phyloP scores from a whole-genome alignment of 257 asterid species.

The Petrea volubilis region DNA sequence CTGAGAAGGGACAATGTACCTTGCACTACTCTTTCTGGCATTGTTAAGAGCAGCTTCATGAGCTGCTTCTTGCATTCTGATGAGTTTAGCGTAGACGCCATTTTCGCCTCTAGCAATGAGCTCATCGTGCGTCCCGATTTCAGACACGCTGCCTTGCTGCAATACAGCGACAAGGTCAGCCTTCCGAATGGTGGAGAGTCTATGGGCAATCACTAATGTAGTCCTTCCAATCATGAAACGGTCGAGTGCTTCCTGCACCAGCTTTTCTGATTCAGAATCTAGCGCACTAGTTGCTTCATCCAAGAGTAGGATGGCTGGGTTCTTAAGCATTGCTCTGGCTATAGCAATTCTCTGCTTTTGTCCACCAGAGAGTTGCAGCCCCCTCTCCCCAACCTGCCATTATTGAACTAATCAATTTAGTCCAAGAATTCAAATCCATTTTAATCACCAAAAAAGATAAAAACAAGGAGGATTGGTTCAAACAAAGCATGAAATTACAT shows the following conservation, averaged over 20 bases:
- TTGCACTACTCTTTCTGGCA: slow-evolving; percentile 81
- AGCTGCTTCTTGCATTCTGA: slow-evolving; percentile 79
- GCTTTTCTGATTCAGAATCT: slow-evolving; percentile 80
- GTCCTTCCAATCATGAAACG: slow-evolving; percentile 84
- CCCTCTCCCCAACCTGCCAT: slow-evolving; percentile 64
- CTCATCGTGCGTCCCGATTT: slow-evolving; percentile 88
- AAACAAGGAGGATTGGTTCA: too few relatives aligned
- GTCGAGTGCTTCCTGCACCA: slow-evolving; percentile 82
- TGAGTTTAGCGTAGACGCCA: slow-evolving; percentile 70
- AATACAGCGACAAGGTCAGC: slow-evolving; percentile 92
- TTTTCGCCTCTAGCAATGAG: slow-evolving; percentile 77
- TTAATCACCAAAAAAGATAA: too few relatives aligned
- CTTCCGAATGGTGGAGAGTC: slow-evolving; percentile 74
- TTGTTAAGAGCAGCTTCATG: slow-evolving; percentile 68
- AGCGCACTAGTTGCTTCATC: slow-evolving; percentile 86
- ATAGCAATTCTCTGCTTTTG: slow-evolving; percentile 85
- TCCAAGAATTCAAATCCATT: not conserved
- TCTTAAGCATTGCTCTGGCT: slow-evolving; percentile 85
- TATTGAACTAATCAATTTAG: not conserved
- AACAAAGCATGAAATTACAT: too few relatives aligned
- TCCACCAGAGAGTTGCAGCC: slow-evolving; percentile 81
- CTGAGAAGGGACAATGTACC: slow-evolving; percentile 27
- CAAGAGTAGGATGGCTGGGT: slow-evolving; percentile 65
- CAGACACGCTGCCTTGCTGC: slow-evolving; percentile 63
- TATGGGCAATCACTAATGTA: slow-evolving; percentile 74